Percentiles rank a stretch among this genome's conserved stretches.
Conservation (phyloP, 2,329 filamentous ascomycete species). For the Verticillium alfalfae region DNA sequence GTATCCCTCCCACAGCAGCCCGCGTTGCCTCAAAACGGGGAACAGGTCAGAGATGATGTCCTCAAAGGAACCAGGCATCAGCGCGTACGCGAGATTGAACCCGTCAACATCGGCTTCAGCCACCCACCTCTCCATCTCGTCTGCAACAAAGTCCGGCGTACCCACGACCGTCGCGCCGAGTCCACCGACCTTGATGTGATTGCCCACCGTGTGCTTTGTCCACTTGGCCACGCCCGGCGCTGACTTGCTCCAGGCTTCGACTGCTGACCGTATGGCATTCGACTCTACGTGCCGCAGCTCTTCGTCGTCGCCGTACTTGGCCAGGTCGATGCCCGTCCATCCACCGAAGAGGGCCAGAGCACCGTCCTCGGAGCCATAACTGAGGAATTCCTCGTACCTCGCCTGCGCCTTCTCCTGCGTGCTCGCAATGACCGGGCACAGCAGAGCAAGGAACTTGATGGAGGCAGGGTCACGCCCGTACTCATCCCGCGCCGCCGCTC, state of each 20-base stretch:
- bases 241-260: constrained; percentile 38
- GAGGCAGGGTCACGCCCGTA: constrained; percentile 45
- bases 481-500: constrained; percentile 39
- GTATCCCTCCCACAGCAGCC: constrained; percentile 49
- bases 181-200: constrained; percentile 25
- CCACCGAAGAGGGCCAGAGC: constrained; percentile 61
- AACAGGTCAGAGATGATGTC: constrained; percentile 60
- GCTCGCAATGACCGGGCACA: constrained; percentile 53
- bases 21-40: constrained; percentile 54
- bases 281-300: constrained; percentile 57
- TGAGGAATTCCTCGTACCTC: constrained; percentile 49
- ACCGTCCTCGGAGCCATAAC: constrained; percentile 54
- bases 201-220: constrained; percentile 26
- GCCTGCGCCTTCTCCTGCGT: constrained; percentile 54
- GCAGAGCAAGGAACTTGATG: constrained; percentile 56
- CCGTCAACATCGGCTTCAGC: constrained; percentile 58
- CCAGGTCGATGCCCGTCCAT: constrained; percentile 61
- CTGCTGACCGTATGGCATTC: constrained; percentile 52
- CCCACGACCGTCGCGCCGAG: constrained; percentile 22
- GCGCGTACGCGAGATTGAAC: constrained; percentile 29
- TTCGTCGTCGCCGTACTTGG: constrained; percentile 55
- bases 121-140: constrained; percentile 27
- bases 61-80: constrained; percentile 55
- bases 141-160: constrained; percentile 21
- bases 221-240: constrained; percentile 23